Evolutionary conservation across 257 asterid genomes (phyloP).

Genomic region (Gentiana straminea): DNA sequence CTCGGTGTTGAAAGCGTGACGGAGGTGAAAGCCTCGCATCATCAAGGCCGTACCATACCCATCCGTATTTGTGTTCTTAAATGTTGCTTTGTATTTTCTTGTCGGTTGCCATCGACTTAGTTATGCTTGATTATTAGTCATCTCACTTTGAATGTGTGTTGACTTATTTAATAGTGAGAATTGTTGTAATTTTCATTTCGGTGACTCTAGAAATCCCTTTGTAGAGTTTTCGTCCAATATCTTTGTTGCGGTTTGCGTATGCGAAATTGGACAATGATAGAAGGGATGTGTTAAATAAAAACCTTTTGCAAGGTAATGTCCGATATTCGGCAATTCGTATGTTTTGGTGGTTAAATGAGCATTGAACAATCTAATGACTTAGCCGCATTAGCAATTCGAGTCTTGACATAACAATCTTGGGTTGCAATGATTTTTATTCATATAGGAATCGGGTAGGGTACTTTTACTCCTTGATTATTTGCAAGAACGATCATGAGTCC

Average conservation of each 20-base stretch:
- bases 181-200: slow-evolving; percentile 32
- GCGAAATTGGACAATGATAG: slow-evolving; percentile 45
- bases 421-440: slow-evolving; percentile 91
- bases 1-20: slow-evolving; percentile 85
- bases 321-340: slow-evolving; percentile 12
- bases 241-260: slow-evolving; percentile 73
- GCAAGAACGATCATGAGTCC: no score
- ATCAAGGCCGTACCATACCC: slow-evolving; percentile 35
- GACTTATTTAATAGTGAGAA: no score
- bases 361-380: slow-evolving; percentile 19
- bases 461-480: not conserved
- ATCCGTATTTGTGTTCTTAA: not conserved
- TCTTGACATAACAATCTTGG: slow-evolving; percentile 79
- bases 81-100: not conserved
- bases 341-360: slow-evolving; percentile 5
- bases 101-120: not conserved
- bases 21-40: no score
- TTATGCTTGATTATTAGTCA: not conserved
- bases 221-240: slow-evolving; percentile 89
- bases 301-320: slow-evolving; percentile 67
- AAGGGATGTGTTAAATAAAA: slow-evolving; percentile 54
- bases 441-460: slow-evolving; percentile 72
- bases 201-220: slow-evolving; percentile 81
- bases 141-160: not conserved
- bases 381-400: slow-evolving; percentile 56